Evolutionary conservation across 345 rosid species (phyloP), one percentile per base, ranked within the genome.

Genomic region (Corymbia maculata): DNA sequence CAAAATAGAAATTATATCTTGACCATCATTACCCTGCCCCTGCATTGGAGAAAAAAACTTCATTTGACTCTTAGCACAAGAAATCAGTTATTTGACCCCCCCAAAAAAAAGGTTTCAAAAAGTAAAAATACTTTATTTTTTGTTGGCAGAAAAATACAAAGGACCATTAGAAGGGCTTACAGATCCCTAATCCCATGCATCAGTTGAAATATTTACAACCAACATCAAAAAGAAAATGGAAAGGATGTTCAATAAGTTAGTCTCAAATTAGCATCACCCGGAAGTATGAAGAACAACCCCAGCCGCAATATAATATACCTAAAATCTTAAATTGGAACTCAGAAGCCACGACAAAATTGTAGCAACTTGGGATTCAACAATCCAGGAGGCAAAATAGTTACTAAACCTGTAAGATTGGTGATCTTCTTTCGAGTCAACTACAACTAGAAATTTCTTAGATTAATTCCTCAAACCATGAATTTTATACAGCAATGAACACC

Each of bases 1-100:
- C 89, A 97, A 90, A 89, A 92, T 95, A 87, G 95, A 92, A 89
- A 97, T 94, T 88, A 93, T 91, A 88, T 95, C 94, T 92, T 92
- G 92, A 87, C 96, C 95, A 89, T 93, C 94, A 87, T 95, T 94
- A 85, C 93, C 95, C 98, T 96, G 89, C 92, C 89, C 82, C 86
- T 61, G 89, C 42, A 87, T 11, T 14, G 22, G 79, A 87, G 12
- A 50, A 51, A 28, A 53, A 30, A 17, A 5, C 49, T 36, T 75
- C 22, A 75, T 6, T 45, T 32, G 24, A 70, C 45, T 70, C 44
- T 32, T 70, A 70, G 80, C 80, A 32, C 17, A 19, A 10, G 8
- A 75, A 75, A 75, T 9, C 42, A 36, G 42, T 36, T 36, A 36
- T 36, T 36, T 36, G 42, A 36, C 42, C 42, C 42, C 42, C 42